Percentiles rank a stretch among this genome's conserved stretches.
Conservation (phyloP, 331 rosid species). For the Acacia concinna region DNA sequence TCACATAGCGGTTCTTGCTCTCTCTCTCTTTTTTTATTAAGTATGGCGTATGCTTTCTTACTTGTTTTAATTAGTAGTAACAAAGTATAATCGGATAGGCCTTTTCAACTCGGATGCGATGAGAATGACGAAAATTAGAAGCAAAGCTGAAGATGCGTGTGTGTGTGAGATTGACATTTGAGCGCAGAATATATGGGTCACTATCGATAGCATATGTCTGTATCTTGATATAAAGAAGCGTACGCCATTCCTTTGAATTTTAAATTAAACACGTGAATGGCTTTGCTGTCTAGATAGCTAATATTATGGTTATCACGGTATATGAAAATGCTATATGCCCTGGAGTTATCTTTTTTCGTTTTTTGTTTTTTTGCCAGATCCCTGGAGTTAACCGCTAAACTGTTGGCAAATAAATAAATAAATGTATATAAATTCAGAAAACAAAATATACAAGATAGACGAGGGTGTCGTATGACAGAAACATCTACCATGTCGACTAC, state of each 20-base stretch:
- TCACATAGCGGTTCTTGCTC: background rate
- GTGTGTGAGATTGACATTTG: background rate
- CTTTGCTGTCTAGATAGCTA: background rate
- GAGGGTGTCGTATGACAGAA: background rate
- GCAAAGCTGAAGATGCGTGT: background rate
- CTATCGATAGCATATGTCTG: no score
- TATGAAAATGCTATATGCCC: background rate
- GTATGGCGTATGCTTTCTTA: background rate
- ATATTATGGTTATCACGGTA: background rate
- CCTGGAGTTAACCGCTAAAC: background rate
- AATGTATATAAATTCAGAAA: background rate
- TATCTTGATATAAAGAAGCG: background rate
- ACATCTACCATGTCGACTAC: background rate
- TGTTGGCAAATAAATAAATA: background rate
- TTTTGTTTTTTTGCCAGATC: no score
- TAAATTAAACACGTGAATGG: background rate
- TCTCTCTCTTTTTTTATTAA: background rate
- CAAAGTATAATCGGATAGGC: background rate
- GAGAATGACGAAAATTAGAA: background rate
- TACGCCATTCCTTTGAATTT: background rate
- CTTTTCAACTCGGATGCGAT: background rate
- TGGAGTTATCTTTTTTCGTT: no score
- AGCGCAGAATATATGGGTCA: no score
- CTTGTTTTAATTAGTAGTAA: background rate
- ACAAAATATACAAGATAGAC: background rate